Percentiles rank a stretch among this genome's conserved stretches.
These are phyloP conservation scores for Botrytis paeoniae DNA, from an alignment of 2,329 filamentous ascomycete species.

Conservation along the genomic window DNA sequence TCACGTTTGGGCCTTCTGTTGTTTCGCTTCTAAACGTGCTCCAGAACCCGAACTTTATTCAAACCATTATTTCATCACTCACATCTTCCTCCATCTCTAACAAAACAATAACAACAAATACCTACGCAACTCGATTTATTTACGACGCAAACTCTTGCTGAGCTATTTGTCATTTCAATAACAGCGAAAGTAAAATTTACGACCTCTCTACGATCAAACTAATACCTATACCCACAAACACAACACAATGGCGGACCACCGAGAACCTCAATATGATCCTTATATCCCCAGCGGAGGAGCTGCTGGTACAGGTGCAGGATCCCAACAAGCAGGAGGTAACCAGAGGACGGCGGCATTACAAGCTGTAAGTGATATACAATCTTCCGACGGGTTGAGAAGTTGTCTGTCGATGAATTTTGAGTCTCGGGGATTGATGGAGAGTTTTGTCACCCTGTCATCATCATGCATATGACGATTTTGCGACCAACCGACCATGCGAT, in stretches of 20 bases:
- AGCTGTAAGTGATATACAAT: slow-evolving; percentile 61
- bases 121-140: neutral
- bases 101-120: slow-evolving; percentile 1
- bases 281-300: slow-evolving; percentile 35
- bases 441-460: slow-evolving; percentile 18
- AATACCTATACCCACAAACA: slow-evolving; percentile 3
- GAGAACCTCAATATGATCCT: slow-evolving; percentile 36
- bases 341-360: slow-evolving; percentile 72
- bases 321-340: slow-evolving; percentile 42
- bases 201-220: neutral
- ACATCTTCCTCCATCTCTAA: slow-evolving; percentile 4
- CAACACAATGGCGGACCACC: slow-evolving; percentile 36
- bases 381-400: slow-evolving; percentile 19
- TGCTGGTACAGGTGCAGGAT: slow-evolving; percentile 45
- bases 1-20: slow-evolving; percentile 18
- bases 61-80: neutral
- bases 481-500: slow-evolving; percentile 6
- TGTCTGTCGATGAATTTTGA: slow-evolving; percentile 19
- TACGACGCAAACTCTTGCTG: neutral
- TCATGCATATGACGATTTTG: slow-evolving; percentile 17
- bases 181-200: neutral
- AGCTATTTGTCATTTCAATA: neutral
- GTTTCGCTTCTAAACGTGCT: slow-evolving; percentile 19
- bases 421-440: slow-evolving; percentile 25
- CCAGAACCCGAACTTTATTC: slow-evolving; percentile 1